A percentile compares a stretch with the other conserved stretches of the same genome.
Conservation (phyloP, 2,329 filamentous ascomycete genomes). For the Arthrobotrys iridis region DNA sequence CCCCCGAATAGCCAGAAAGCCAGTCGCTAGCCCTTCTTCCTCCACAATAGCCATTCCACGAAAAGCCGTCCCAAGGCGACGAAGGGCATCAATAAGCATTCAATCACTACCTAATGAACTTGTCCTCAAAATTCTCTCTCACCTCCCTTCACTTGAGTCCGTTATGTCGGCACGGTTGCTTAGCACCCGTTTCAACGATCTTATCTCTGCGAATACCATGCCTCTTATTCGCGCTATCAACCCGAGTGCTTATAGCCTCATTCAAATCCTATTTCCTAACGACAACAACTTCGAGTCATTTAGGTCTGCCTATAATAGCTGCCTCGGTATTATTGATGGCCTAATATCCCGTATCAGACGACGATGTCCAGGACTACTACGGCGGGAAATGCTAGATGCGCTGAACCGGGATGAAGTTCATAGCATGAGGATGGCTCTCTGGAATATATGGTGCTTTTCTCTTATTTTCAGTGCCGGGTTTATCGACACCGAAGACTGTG, state of each 20-base stretch:
- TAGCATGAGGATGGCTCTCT: slow-evolving; percentile 49
- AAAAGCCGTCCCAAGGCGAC: slow-evolving; percentile 38
- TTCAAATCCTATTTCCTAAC: slow-evolving; percentile 45
- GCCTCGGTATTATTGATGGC: slow-evolving; percentile 49
- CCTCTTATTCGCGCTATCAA: slow-evolving; percentile 29
- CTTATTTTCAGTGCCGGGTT: slow-evolving; percentile 35
- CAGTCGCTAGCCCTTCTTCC: slow-evolving; percentile 19
- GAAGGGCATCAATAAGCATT: slow-evolving; percentile 13
- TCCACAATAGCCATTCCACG: slow-evolving; percentile 26
- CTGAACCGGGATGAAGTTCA: slow-evolving; percentile 37
- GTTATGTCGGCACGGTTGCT: slow-evolving; percentile 38
- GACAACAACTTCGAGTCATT: slow-evolving; percentile 50
- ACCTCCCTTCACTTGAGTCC: slow-evolving; percentile 40
- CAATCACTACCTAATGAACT: slow-evolving; percentile 40
- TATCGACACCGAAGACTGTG: slow-evolving; percentile 30
- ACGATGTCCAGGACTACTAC: slow-evolving; percentile 36
- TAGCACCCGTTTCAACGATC: slow-evolving; percentile 32
- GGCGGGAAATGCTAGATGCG: slow-evolving; percentile 45
- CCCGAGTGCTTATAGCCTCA: slow-evolving; percentile 39
- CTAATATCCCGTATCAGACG: slow-evolving; percentile 47
- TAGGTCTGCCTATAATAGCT: slow-evolving; percentile 47
- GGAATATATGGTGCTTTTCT: slow-evolving; percentile 53
- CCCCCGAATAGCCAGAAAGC: slow-evolving; percentile 37
- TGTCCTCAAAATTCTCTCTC: slow-evolving; percentile 42
- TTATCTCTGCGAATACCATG: slow-evolving; percentile 39